phyloP scores from a whole-genome alignment of 306 rosid genomes.

The Fagus crenata region DNA sequence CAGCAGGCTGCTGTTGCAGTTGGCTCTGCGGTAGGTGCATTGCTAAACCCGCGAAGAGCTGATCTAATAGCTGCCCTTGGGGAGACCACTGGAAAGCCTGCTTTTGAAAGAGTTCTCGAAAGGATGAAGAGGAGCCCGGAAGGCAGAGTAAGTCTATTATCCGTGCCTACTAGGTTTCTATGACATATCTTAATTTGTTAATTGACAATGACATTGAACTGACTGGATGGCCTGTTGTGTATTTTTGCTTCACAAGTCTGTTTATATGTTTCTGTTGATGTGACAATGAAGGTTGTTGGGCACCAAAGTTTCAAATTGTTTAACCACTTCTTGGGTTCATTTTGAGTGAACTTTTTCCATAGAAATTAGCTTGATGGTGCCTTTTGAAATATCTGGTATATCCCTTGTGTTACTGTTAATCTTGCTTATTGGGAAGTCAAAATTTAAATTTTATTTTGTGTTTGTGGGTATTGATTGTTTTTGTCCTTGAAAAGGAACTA shows the following conservation, averaged over 20 bases:
- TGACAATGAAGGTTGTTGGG: background rate
- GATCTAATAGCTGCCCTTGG: conserved; percentile 95
- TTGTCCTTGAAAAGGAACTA: background rate
- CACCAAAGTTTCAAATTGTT: background rate
- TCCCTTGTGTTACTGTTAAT: background rate
- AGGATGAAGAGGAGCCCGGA: conserved; percentile 74
- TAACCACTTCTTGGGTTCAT: background rate
- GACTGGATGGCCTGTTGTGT: background rate
- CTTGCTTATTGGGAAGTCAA: background rate
- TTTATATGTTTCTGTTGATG: background rate
- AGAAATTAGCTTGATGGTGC: background rate
- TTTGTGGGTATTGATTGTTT: background rate
- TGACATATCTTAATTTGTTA: background rate
- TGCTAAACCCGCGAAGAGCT: conserved; percentile 89
- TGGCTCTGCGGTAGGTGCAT: conserved; percentile 93
- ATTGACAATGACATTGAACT: background rate
- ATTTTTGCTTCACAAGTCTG: background rate
- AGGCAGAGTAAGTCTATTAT: conserved; percentile 60
- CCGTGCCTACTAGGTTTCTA: background rate
- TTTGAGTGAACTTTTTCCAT: background rate
- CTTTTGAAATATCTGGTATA: background rate
- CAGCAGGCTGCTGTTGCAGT: conserved; percentile 88
- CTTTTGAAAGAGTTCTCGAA: conserved; percentile 78
- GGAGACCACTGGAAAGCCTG: conserved; percentile 89
- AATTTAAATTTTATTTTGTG: background rate